Percentiles rank a stretch among this genome's conserved stretches.
phyloP scores from a whole-genome alignment of 768 basidiomycete genomes.

The Glaciozyma antarctica region DNA sequence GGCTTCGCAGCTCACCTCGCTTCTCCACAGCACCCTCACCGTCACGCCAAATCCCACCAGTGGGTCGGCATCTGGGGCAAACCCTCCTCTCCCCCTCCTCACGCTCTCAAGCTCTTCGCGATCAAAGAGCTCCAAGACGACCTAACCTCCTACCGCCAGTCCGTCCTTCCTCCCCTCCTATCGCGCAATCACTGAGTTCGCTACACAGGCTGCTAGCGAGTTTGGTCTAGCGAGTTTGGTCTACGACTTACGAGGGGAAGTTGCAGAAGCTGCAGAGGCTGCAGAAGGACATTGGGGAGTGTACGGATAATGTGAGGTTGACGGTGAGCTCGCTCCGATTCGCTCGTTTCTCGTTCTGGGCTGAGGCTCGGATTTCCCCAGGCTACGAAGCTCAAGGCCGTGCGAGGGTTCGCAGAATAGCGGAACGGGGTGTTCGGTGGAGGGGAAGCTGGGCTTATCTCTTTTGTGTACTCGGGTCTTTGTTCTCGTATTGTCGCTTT shows the following conservation, averaged over 20 bases:
- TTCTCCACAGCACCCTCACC: background rate
- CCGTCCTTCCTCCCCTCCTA: background rate
- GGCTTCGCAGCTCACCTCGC: background rate
- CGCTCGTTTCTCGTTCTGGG: background rate
- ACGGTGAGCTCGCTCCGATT: background rate
- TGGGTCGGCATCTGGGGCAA: too few species aligned
- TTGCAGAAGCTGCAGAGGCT: background rate
- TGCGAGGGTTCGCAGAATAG: background rate
- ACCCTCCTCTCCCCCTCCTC: background rate
- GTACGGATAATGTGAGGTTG: background rate
- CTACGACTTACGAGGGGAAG: background rate
- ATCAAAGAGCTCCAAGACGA: slow-evolving; percentile 7
- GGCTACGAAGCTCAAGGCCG: slow-evolving; percentile 3
- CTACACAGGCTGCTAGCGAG: background rate
- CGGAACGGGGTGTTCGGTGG: background rate
- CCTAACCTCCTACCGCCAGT: background rate
- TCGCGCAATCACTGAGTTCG: background rate
- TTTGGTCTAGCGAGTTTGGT: background rate
- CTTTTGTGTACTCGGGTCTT: background rate
- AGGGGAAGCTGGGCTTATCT: background rate
- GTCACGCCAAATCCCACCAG: too few species aligned
- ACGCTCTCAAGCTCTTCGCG: slow-evolving; percentile 4
- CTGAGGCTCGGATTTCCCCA: background rate
- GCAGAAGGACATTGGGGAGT: background rate
- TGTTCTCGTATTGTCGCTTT: too few species aligned